Evolutionary conservation across 2,329 filamentous ascomycete species (phyloP).

Genomic region (Colletotrichum plurivorum): DNA sequence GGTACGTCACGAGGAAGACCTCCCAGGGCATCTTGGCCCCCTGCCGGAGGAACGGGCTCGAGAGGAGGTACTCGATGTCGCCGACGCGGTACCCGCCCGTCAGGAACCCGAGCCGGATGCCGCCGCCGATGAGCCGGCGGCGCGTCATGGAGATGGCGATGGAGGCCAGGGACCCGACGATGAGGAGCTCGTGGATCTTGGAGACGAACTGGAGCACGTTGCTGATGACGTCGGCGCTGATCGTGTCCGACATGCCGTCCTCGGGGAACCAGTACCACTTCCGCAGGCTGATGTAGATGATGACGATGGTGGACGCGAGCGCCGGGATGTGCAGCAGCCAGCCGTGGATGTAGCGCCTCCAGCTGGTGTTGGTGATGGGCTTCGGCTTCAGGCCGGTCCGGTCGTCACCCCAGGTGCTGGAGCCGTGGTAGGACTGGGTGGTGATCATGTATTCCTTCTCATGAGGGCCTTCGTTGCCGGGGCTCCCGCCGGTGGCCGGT

Average conservation of each 20-base stretch:
- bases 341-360: constrained; percentile 15
- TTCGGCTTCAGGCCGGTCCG: neutral
- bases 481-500: neutral
- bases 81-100: constrained; percentile 35
- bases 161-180: constrained; percentile 29
- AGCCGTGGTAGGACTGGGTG: neutral
- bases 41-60: constrained; percentile 12
- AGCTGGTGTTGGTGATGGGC: constrained; percentile 1
- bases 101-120: constrained; percentile 30
- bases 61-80: constrained; percentile 30
- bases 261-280: constrained; percentile 30
- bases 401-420: neutral
- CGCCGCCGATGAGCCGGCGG: constrained; percentile 17
- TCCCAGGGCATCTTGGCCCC: constrained; percentile 13
- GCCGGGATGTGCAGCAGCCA: constrained; percentile 31
- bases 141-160: constrained; percentile 25
- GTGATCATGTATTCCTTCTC: neutral
- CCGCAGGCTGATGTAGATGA: constrained; percentile 13
- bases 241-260: neutral
- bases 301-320: neutral
- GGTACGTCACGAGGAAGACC: neutral
- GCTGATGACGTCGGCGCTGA: constrained; percentile 20
- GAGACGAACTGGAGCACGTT: constrained; percentile 32
- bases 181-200: constrained; percentile 26
- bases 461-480: no score